Evolutionary conservation across 495 filamentous ascomycete species (phyloP), one percentile per base, ranked within the genome.

Genomic region (Hypoxylon fuscum): DNA sequence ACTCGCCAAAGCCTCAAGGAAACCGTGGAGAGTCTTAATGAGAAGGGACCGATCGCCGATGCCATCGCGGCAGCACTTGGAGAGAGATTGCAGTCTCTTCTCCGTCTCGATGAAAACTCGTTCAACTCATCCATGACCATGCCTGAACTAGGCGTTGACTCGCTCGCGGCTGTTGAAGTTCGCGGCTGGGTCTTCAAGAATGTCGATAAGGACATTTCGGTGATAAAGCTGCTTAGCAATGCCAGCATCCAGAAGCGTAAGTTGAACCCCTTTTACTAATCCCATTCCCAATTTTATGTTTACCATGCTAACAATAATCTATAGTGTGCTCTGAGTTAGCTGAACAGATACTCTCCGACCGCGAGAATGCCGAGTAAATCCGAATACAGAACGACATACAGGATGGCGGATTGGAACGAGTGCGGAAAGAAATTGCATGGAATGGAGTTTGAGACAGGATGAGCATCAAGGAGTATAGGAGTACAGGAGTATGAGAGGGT

Each of bases 131-230:
- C 68, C 1, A 56, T 65, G 38, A 73, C 55, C 46, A 40, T 76
- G 4, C 44, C 55, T n/a, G 74, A 81, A 23, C 56, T 83, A 15
- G 87, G 87, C 0, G 49, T 90, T n/a, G 88, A 90, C 51, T 89
- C 87, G 17, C 73, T 90, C 20, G 80, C 83, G 0, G 83, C 84
- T 0, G 83, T 90, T 27, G 87, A 89, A 63, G 65, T 88, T 18
- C 74, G 85, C 32, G 85, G 85, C 47, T 90, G 87, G 88, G 80
- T 88, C 35, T 59, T 72, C 56, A 78, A 73, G 31, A 66, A 76
- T 38, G 43, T 82, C 7, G 50, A 70, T 0, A 62, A 66, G 12
- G 76, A 80, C 42, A 52, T 83, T 2, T 77, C 79, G 0, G 77
- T 82, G 1, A 66, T 83, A 1, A 78, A 79, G 61, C 67, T 80